Base-by-base conservation (phyloP, 495 filamentous ascomycete species). In the Talaromyces thailandensis region DNA sequence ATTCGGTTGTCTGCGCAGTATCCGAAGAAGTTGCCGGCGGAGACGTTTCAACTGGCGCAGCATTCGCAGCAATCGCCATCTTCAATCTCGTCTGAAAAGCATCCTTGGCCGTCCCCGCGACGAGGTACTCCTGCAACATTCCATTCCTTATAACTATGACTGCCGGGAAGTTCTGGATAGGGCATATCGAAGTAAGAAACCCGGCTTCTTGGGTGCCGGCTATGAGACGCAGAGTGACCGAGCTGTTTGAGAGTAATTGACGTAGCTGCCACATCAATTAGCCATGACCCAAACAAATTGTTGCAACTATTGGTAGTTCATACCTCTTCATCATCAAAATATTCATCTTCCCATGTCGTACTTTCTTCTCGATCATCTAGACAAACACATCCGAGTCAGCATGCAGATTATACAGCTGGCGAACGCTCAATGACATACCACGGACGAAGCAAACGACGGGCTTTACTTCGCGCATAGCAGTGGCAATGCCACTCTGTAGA, bases 131-230 rank as follows among this genome's bases (percentile, higher is more conserved):
- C 61, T 84, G 81, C 21, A 88, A 67, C 62, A 82, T 78, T 21
- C 80, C 85, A 72, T 85, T 81, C 64, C 84, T 80, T 62, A 97
- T 92, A 6, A 96, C 73, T 11, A 96, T 80, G 1, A 95, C 71
- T 5, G 89, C 86, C 0, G 93, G 94, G 51, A 85, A 85, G 57
- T 82, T 83, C 2, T 82, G 77, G 7, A 96, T 73, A 0, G 90
- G 89, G 67, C 88, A 96, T 68, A 96, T 87, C 4, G 90, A 89
- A 4, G 87, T 80, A 6, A 98, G 77, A 65, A 88, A 94, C 2
- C 82, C 84, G 14, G 91, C 91, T 75, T 96, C 93, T 61, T 86
- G 79, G 14, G 86, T 91, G 11, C 85, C 88, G 21, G 86, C 82
- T 24, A 74, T 72, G 12, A 97, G 78, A 58, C 86, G 82, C 25